phyloP scores from a whole-genome alignment of 345 rosid genomes.

The Crucihimalaya himalaica region DNA sequence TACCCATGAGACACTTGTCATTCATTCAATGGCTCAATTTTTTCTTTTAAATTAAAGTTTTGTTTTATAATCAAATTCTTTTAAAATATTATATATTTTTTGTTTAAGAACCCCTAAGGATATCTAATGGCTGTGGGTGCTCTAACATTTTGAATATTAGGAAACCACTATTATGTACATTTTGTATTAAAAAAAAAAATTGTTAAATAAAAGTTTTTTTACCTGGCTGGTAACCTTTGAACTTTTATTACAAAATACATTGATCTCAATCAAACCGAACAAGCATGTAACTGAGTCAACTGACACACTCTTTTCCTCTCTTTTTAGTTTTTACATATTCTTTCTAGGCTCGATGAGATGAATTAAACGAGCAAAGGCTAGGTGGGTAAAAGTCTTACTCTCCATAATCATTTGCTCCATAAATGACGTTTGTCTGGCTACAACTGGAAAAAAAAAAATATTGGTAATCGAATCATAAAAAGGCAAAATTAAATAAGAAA shows the following conservation, averaged over 20 bases:
- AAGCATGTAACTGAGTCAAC: not conserved
- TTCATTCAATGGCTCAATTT: too few relatives aligned
- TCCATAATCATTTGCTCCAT: constrained; percentile 28
- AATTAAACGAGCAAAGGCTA: not conserved
- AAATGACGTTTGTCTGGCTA: constrained; percentile 17
- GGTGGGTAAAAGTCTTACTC: not conserved
- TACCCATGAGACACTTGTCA: too few relatives aligned
- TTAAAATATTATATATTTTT: too few relatives aligned
- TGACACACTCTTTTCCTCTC: not conserved
- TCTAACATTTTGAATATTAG: too few relatives aligned
- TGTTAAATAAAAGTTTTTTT: too few relatives aligned
- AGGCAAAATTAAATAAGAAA: constrained; percentile 13
- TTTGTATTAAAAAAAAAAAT: too few relatives aligned
- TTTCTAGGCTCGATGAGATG: not conserved
- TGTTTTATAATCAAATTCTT: too few relatives aligned
- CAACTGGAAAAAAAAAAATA: constrained; percentile 16
- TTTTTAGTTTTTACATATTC: not conserved
- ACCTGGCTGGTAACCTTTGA: not conserved
- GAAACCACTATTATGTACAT: too few relatives aligned
- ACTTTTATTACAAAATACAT: not conserved
- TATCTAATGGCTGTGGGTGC: too few relatives aligned
- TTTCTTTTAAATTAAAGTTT: too few relatives aligned
- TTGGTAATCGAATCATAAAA: not conserved
- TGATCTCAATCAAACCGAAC: not conserved
- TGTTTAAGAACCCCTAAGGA: too few relatives aligned